Percentiles rank a stretch among this genome's conserved stretches.
Conservation (phyloP, 306 rosid species). For the Rosa chinensis region DNA sequence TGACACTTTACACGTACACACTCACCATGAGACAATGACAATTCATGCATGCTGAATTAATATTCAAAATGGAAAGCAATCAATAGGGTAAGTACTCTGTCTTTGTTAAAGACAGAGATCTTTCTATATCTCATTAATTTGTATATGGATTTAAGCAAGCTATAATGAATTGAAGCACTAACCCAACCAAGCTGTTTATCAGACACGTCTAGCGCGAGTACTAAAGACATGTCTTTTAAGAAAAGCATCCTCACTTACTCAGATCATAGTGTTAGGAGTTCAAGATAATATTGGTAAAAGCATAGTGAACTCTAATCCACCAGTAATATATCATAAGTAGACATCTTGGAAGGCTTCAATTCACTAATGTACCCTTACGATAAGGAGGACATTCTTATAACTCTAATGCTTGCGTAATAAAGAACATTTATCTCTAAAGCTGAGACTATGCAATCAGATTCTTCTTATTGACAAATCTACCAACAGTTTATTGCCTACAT, state of each 20-base stretch:
- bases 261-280: neutral
- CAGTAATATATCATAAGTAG: neutral
- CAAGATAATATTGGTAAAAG: neutral
- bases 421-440: neutral
- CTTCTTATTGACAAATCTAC: neutral
- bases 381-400: neutral
- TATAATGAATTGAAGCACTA: neutral
- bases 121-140: neutral
- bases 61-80: neutral
- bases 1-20: neutral
- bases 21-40: conserved; percentile 10
- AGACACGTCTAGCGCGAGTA: neutral
- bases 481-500: neutral
- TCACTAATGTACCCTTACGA: neutral
- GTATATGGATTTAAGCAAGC: neutral
- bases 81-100: neutral
- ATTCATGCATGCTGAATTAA: neutral
- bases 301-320: neutral
- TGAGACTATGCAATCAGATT: neutral
- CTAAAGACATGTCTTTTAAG: conserved; percentile 1
- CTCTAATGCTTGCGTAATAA: neutral
- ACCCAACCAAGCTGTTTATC: neutral
- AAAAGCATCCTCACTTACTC: neutral
- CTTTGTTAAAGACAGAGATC: neutral
- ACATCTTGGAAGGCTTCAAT: neutral